A percentile compares a stretch with the other conserved stretches of the same genome.
These are phyloP conservation scores for Helotiales sp. DNA, from an alignment of 2,329 filamentous ascomycete genomes.

Conservation along the genomic window DNA sequence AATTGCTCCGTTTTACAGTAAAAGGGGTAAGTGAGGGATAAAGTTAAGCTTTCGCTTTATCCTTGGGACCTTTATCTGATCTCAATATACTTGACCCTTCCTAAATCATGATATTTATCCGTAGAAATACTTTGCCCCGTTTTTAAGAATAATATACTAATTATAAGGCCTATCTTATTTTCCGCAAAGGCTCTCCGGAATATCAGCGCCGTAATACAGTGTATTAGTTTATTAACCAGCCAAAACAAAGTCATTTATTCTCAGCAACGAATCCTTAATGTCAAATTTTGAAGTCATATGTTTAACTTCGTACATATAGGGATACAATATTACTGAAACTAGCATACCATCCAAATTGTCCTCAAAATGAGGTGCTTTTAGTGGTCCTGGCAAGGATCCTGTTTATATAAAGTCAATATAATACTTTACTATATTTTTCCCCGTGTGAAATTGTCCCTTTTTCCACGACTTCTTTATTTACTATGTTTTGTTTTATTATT, in stretches of 20 bases:
- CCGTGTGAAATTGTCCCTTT: neutral
- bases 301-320: neutral
- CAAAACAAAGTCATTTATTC: neutral
- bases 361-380: neutral
- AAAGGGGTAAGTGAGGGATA: too few species aligned
- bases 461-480: neutral
- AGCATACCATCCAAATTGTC: neutral
- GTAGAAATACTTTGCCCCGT: neutral
- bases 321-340: neutral
- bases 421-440: too few species aligned
- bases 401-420: neutral
- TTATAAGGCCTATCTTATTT: neutral
- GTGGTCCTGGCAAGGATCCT: neutral
- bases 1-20: slow-evolving; percentile 3
- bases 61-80: neutral
- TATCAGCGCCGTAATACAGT: neutral
- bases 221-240: neutral
- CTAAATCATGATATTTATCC: neutral
- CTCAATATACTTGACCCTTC: neutral
- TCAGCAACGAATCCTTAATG: neutral
- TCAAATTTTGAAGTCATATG: slow-evolving; percentile 1
- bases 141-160: neutral
- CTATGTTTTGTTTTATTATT: neutral
- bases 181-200: neutral
- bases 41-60: too few species aligned